Evolutionary conservation across 805 yeast species (phyloP), one percentile per base, ranked within the genome.

Genomic region (Starmerella stellata): DNA sequence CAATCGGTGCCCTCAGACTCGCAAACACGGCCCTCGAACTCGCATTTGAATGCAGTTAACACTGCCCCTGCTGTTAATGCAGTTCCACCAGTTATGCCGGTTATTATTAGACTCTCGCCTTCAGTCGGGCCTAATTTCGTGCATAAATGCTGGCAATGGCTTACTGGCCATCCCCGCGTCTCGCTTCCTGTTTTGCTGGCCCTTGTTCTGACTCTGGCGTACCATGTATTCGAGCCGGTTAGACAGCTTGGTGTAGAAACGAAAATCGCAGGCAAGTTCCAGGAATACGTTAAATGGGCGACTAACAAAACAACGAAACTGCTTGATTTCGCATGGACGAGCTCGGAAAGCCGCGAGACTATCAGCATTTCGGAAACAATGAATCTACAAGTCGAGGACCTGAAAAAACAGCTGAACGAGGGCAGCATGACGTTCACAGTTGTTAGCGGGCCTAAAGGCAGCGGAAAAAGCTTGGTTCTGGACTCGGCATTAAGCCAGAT

Each of bases 381-480:
- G 15, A 35, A 32, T 14, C 23, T 17, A n/a, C 31, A 34, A 24
- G 40, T 44, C 78, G 93, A 92, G 66, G 68, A 27, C 92, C 52
- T 90, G 40, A 69, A 67, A 46, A 61, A 78, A 47, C 79, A 93
- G 90, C 61, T 90, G 4, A 74, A 73, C 41, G 98, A 90, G 55
- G 85, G 83, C 44, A 74, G 75, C n/a, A 76, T 78, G 54, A 81
- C 95, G 1, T 90, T 83, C 53, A 83, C 87, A 20, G 72, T 90
- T 3, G 74, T 90, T 2, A 72, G 75, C 44, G 98, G 98, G 11
- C 96, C 98, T 4, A 69, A 81, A 46, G 98, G 98, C 4, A 74
- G 93, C n/a, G 98, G 96, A 18, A 87, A 90, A 51, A 69, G 74
- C 43, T 39, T 38, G 9, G 36, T 47, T 2, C 38, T 49, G 8